Conservation (phyloP, 139 green algal species). For the Desmodesmus armatus region DNA sequence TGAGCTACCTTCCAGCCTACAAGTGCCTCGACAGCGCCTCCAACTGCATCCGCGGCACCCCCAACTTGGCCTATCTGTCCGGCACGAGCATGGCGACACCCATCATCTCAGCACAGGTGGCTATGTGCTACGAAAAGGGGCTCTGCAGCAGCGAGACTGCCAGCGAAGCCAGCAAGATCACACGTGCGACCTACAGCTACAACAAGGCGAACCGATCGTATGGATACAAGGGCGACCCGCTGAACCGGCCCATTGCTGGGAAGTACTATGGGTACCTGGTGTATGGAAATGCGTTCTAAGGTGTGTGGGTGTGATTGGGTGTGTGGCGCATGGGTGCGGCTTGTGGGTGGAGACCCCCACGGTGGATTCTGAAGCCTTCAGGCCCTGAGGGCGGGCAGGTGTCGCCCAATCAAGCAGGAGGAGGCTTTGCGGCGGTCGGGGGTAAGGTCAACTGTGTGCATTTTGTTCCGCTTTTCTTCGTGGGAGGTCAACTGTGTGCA, state of each 20-base stretch:
- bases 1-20: conserved; percentile 37
- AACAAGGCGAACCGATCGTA: background rate
- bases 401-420: background rate
- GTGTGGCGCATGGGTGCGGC: background rate
- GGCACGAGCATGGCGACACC: conserved; percentile 44
- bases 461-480: too few relatives aligned
- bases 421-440: too few relatives aligned
- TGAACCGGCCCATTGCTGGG: background rate
- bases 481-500: too few relatives aligned
- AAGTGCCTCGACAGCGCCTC: conserved; percentile 24
- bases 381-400: background rate
- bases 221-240: conserved; percentile 8
- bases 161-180: background rate
- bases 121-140: conserved; percentile 38
- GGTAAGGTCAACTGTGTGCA: too few relatives aligned
- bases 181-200: background rate
- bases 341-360: background rate
- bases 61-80: conserved; percentile 32
- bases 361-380: background rate
- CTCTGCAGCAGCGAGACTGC: background rate
- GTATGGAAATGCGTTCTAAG: conserved; percentile 19
- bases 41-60: background rate
- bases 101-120: conserved; percentile 7
- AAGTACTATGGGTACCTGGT: conserved; percentile 41
- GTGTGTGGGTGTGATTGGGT: background rate